Percentiles rank a stretch among this genome's conserved stretches.
Evolutionary conservation across 495 filamentous ascomycete genomes (phyloP).

Genomic region (Neurospora sp.): DNA sequence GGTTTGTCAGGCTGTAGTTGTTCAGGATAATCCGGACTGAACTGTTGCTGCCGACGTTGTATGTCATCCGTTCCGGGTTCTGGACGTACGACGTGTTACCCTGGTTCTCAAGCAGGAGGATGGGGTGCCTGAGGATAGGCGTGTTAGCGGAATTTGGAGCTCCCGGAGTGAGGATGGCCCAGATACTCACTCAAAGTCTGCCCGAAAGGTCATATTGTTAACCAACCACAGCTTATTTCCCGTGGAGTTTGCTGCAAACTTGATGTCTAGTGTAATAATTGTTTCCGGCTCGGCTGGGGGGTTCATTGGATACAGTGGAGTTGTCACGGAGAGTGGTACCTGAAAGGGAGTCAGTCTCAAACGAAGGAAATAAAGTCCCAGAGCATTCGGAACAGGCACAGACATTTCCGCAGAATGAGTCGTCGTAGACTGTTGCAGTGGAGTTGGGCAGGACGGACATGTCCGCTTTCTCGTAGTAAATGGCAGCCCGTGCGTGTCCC

Average conservation of each 20-base stretch:
- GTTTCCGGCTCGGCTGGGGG: not conserved
- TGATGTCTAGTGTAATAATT: not conserved
- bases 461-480: not conserved
- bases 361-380: not conserved
- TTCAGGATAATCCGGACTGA: slow-evolving; percentile 36
- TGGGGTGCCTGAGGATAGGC: slow-evolving; percentile 16
- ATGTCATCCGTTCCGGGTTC: not conserved
- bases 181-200: slow-evolving; percentile 20
- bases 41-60: slow-evolving; percentile 18
- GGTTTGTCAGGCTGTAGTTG: slow-evolving; percentile 30
- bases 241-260: not conserved
- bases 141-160: slow-evolving; percentile 21
- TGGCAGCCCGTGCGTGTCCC: not conserved
- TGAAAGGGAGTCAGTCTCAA: not conserved
- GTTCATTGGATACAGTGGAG: not conserved
- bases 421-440: not conserved
- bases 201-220: not conserved
- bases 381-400: not conserved
- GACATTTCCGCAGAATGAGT: not conserved
- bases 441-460: not conserved
- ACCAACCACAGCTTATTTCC: not conserved
- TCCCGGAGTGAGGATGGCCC: slow-evolving; percentile 23
- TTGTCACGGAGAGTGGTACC: not conserved
- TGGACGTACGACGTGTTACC: not conserved
- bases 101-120: slow-evolving; percentile 13